phyloP scores from a whole-genome alignment of 1,284 basidiomycete genomes.

The Ustilago cynodontis region DNA sequence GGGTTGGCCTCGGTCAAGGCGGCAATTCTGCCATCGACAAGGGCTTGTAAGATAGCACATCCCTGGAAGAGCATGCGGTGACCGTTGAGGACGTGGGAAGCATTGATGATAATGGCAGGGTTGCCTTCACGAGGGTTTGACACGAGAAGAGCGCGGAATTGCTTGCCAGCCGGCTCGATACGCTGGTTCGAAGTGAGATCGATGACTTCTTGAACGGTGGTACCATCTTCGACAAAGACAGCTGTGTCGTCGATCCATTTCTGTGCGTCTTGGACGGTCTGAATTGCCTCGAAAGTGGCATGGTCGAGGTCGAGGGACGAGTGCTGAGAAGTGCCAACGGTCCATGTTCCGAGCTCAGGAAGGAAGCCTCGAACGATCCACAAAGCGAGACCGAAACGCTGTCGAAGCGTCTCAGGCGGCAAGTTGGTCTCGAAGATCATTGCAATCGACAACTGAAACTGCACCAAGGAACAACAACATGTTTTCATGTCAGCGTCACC shows the following conservation, averaged over 20 bases:
- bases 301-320: slow-evolving; percentile 22
- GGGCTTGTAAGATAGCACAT: slow-evolving; percentile 18
- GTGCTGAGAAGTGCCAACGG: background rate
- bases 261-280: slow-evolving; percentile 29
- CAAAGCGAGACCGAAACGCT: slow-evolving; percentile 27
- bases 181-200: slow-evolving; percentile 17
- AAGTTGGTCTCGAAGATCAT: slow-evolving; percentile 17
- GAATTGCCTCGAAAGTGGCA: slow-evolving; percentile 20
- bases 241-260: slow-evolving; percentile 34
- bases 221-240: slow-evolving; percentile 26
- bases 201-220: slow-evolving; percentile 18
- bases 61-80: slow-evolving; percentile 20
- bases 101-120: slow-evolving; percentile 19
- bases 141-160: slow-evolving; percentile 30
- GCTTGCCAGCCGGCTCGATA: slow-evolving; percentile 34
- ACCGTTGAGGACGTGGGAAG: slow-evolving; percentile 37
- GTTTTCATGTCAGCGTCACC: background rate
- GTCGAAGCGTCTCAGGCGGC: slow-evolving; percentile 12
- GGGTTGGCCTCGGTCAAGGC: background rate
- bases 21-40: slow-evolving; percentile 9
- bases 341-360: slow-evolving; percentile 26
- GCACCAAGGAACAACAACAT: slow-evolving; percentile 3
- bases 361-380: slow-evolving; percentile 20
- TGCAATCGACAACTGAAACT: slow-evolving; percentile 26
- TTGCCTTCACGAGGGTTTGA: slow-evolving; percentile 10